A percentile compares a stretch with the other conserved stretches of the same genome.
These are phyloP conservation scores for Mycosphaerella sp. DNA, from an alignment of 2,329 filamentous ascomycete genomes.

Conservation along the genomic window DNA sequence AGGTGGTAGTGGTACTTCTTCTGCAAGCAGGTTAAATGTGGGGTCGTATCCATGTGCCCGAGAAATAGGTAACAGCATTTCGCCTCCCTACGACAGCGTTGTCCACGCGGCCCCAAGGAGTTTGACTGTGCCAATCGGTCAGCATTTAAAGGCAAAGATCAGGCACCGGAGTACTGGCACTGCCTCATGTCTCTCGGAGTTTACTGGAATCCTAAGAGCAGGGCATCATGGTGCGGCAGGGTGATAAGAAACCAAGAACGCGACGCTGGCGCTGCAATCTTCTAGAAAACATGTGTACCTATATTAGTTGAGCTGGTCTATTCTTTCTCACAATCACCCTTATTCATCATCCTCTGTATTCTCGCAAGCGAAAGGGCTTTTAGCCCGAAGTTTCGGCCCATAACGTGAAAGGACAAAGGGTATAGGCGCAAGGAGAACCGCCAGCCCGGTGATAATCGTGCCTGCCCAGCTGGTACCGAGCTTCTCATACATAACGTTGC, in stretches of 20 bases:
- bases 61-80: too few species aligned
- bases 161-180: too few species aligned
- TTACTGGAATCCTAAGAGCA: too few species aligned
- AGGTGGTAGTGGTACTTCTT: too few species aligned
- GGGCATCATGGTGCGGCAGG: too few species aligned
- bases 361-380: slow-evolving; percentile 37
- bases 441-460: slow-evolving; percentile 36
- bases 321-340: not conserved
- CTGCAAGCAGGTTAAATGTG: too few species aligned
- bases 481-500: slow-evolving; percentile 33
- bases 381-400: slow-evolving; percentile 32
- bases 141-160: too few species aligned
- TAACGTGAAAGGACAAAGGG: slow-evolving; percentile 30
- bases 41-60: too few species aligned
- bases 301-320: not conserved
- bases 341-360: slow-evolving; percentile 32
- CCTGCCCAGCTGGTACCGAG: slow-evolving; percentile 37
- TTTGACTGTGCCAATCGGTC: too few species aligned
- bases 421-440: slow-evolving; percentile 24
- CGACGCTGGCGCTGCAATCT: not conserved
- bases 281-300: not conserved
- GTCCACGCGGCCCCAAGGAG: too few species aligned
- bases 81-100: too few species aligned
- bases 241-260: not conserved
- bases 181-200: too few species aligned